phyloP scores from a whole-genome alignment of 495 filamentous ascomycete species.

The Aspergillus homomorphus region DNA sequence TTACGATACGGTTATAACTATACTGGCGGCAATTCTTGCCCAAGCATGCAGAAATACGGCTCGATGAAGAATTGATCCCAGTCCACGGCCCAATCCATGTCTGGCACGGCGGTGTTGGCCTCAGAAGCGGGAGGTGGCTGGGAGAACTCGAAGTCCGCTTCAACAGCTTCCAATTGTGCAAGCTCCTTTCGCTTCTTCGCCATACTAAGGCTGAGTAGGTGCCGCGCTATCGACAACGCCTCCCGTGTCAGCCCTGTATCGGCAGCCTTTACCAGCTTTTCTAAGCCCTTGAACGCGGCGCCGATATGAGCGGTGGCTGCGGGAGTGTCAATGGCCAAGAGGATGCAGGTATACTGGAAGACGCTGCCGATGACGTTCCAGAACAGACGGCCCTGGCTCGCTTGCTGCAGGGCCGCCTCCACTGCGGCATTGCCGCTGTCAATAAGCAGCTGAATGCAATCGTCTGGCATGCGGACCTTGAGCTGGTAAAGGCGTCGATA shows the following conservation, averaged over 20 bases:
- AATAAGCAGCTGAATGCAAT: constrained; percentile 23
- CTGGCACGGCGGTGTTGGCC: constrained; percentile 14
- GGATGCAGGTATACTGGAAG: constrained; percentile 29
- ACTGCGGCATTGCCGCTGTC: constrained; percentile 26
- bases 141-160: constrained; percentile 21
- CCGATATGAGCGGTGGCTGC: constrained; percentile 21
- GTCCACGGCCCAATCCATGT: constrained; percentile 23
- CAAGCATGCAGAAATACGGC: constrained; percentile 28
- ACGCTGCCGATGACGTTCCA: constrained; percentile 37
- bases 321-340: constrained; percentile 32
- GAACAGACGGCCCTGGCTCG: constrained; percentile 26
- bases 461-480: constrained; percentile 23
- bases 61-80: constrained; percentile 33
- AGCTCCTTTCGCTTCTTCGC: constrained; percentile 32
- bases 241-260: constrained; percentile 30
- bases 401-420: constrained; percentile 24
- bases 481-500: constrained; percentile 33
- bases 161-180: constrained; percentile 30
- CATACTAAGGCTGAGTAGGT: constrained; percentile 28
- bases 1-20: constrained; percentile 6
- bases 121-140: constrained; percentile 14
- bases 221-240: constrained; percentile 31
- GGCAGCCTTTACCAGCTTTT: constrained; percentile 26
- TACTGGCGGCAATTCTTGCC: constrained; percentile 18
- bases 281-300: constrained; percentile 27